Conservation (phyloP, 495 filamentous ascomycete species). For the Penicillium soppii region DNA sequence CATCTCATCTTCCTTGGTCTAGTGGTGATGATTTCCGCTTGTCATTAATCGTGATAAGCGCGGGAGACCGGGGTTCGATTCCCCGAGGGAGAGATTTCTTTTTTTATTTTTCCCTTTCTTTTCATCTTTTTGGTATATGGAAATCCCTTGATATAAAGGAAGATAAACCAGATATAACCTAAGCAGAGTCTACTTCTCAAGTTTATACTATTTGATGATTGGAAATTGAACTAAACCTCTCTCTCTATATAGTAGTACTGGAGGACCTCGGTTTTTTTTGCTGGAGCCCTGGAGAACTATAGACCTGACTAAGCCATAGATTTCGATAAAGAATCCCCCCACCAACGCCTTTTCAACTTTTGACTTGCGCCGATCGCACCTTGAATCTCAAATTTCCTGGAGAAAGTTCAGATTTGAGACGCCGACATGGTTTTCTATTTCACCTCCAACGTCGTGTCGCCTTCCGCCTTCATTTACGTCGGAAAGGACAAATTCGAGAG, state of each 20-base stretch:
- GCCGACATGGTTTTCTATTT: slow-evolving; percentile 91
- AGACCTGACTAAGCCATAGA: slow-evolving; percentile 12
- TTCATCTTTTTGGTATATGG: background rate
- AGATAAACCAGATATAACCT: no score
- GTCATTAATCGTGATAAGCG: slow-evolving; percentile 44
- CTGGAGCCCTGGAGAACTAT: background rate
- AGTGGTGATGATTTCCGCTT: slow-evolving; percentile 59
- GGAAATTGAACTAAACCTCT: background rate
- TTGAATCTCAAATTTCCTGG: background rate
- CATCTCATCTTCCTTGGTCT: slow-evolving; percentile 39
- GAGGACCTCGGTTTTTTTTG: no score
- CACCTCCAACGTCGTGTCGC: slow-evolving; percentile 74
- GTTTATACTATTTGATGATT: background rate
- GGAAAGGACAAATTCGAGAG: slow-evolving; percentile 99
- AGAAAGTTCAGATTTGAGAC: background rate
- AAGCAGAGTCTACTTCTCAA: background rate
- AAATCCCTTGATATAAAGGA: no score
- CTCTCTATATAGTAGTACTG: no score
- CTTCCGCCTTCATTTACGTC: slow-evolving; percentile 84
- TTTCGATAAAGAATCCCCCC: slow-evolving; percentile 4
- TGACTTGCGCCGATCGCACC: background rate
- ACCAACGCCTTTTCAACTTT: slow-evolving; percentile 2
- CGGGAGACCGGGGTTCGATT: slow-evolving; percentile 57
- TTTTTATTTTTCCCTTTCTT: slow-evolving; percentile 4
- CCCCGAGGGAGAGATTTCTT: slow-evolving; percentile 47